Evolutionary conservation across 345 rosid genomes (phyloP), one percentile per base, ranked within the genome.

Genomic region (Sisymbrium irio): DNA sequence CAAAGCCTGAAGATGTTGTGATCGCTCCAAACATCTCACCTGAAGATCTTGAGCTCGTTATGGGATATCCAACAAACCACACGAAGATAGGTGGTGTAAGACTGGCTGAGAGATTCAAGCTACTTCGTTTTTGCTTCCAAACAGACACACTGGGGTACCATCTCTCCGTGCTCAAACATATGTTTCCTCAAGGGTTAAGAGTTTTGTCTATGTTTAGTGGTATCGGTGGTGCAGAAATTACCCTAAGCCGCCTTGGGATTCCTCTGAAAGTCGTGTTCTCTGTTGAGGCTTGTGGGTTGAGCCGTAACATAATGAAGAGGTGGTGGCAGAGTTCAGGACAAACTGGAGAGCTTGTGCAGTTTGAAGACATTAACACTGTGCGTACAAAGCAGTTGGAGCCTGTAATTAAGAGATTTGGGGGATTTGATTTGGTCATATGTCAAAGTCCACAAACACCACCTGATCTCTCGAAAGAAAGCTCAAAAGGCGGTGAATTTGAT

Each of bases 241-340:
- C 91, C 12, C 76, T 92, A 51, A 71, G 77, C 81, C 89, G 87
- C 33, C 97, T 90, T 15, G 91, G 96, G 44, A 80, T 92, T 50
- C 85, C 4, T 64, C 64, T 94, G 78, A 89, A 85, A 72, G 85
- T 82, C 15, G 85, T 87, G 20, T 92, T 85, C 75, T 82, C 89
- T 1, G 78, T 95, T 20, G 99, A 95, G 75, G 64, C 76, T 7
- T 81, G 80, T 37, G 92, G 84, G 73, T 40, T 72, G 50, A 88
- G 80, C 65, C 86, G 85, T 53, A 86, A 49, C 78, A 84, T 95
- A 39, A 74, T 89, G 14, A 82, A 35, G 74, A 82, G 76, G 61
- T 95, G 99, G 97, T 92, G 99, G 99, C 68, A 56, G 27, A 78
- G 33, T 15, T 86, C 85, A 0, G 82, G 84, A 66, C 97, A 95